Base-by-base conservation (phyloP, 768 basidiomycete genomes). In the Inosperma sp. region DNA sequence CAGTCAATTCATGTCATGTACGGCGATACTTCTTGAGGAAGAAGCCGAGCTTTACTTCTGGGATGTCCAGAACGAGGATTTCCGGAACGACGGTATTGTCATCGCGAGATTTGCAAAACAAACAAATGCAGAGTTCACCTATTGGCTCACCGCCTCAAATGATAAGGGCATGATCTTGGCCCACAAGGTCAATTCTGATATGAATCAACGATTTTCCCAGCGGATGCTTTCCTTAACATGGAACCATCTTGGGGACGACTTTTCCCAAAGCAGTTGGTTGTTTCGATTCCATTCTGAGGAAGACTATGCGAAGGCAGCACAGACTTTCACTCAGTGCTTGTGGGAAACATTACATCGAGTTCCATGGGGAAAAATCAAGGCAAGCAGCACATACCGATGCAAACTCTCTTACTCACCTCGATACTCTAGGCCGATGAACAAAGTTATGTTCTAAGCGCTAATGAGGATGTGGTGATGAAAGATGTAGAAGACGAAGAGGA, bases 391-490 rank as follows among this genome's bases (percentile, higher is more conserved):
- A 9, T 31, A 5, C 25, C 36, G 13, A 6, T 17, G n/a, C 8
- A 30, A 10, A 16, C 2, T 21, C 5, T 17, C 36, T 40, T 22
- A 41, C 25, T 35, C 39, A 26, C 9, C 19, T 21, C 48, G 35
- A 27, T 43, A 48, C 13, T 27, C 25, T 56, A 90, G 86, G 60
- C 77, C 19, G 93, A 93, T n/a, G 96, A 99, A 53, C 87, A 86
- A 68, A 75, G 71, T 27, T 99, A 98, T 64, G 82, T 91, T 29
- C 67, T 86, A 60, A 85, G 80, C 54, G 81, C 88, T 10, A 79
- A 76, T 49, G 88, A 94, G 62, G 92, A 94, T 57, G 83, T 93
- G 13, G 92, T 88, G 62, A 97, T 97, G 94, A 77, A 65, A 41
- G 87, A 91, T 56, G 80, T 74, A 10, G 78, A 82, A 30, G 79